Conservation (phyloP, 805 yeast species). For the Saturnispora sekii region DNA sequence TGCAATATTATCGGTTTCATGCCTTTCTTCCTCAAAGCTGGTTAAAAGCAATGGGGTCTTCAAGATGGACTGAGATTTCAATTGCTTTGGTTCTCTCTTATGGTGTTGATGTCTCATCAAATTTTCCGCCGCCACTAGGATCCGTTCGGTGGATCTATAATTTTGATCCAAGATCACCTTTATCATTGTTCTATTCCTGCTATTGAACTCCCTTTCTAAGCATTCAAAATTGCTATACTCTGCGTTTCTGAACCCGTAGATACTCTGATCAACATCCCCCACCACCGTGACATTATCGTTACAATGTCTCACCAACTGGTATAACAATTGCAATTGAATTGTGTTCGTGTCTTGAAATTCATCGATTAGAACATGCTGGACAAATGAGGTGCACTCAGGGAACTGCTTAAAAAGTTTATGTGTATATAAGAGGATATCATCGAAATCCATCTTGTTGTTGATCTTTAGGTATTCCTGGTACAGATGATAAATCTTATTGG, state of each 20-base stretch:
- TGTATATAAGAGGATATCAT: constrained; percentile 62
- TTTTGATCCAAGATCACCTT: constrained; percentile 48
- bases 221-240: constrained; percentile 52
- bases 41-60: constrained; percentile 34
- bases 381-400: constrained; percentile 36
- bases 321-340: constrained; percentile 64
- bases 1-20: constrained; percentile 51
- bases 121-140: constrained; percentile 53
- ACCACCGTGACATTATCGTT: constrained; percentile 67
- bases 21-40: constrained; percentile 30
- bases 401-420: constrained; percentile 34
- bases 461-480: constrained; percentile 42
- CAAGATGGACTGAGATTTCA: constrained; percentile 37
- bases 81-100: constrained; percentile 33
- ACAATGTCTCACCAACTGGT: constrained; percentile 36
- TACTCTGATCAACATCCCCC: constrained; percentile 96
- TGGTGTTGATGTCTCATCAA: constrained; percentile 51
- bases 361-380: constrained; percentile 75
- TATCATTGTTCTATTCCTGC: constrained; percentile 14
- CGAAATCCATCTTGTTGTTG: constrained; percentile 60
- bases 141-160: constrained; percentile 68
- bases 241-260: constrained; percentile 83
- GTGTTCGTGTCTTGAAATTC: constrained; percentile 90
- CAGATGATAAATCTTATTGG: constrained; percentile 31
- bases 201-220: constrained; percentile 34